Evolutionary conservation across 75 land plant species (phyloP).

Genomic region (Sequoia sempervirens): DNA sequence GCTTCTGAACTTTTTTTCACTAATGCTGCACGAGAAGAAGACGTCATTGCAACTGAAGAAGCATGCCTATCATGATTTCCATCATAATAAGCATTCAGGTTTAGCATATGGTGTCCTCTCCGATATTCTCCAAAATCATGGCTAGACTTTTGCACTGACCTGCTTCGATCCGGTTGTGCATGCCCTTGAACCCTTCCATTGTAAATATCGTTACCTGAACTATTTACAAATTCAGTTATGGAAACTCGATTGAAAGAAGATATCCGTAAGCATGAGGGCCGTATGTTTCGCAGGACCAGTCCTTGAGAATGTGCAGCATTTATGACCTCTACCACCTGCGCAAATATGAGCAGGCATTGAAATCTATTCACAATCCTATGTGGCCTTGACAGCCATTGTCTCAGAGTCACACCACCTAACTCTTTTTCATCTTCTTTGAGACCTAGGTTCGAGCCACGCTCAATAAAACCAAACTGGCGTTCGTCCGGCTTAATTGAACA

Average conservation of each 20-base stretch:
- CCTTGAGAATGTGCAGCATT: slow-evolving; percentile 84
- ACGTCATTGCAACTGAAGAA: background rate
- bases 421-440: slow-evolving; percentile 11
- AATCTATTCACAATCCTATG: slow-evolving; percentile 51
- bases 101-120: background rate
- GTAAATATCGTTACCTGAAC: background rate
- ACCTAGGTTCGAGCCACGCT: slow-evolving; percentile 25
- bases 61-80: background rate
- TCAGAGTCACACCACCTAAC: slow-evolving; percentile 40
- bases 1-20: background rate
- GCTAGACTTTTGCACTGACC: background rate
- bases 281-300: slow-evolving; percentile 64
- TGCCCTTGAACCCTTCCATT: slow-evolving; percentile 3
- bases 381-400: slow-evolving; percentile 77
- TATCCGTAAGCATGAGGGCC: slow-evolving; percentile 87
- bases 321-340: slow-evolving; percentile 80
- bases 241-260: slow-evolving; percentile 72
- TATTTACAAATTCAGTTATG: slow-evolving; percentile 62
- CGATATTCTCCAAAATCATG: background rate
- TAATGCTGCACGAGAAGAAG: slow-evolving; percentile 14
- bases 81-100: slow-evolving; percentile 11
- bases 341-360: slow-evolving; percentile 74
- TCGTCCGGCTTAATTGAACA: background rate
- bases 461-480: background rate
- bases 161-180: background rate